Evolutionary conservation across 768 basidiomycete genomes (phyloP), one percentile per base, ranked within the genome.

Genomic region (Hericium erinaceus): DNA sequence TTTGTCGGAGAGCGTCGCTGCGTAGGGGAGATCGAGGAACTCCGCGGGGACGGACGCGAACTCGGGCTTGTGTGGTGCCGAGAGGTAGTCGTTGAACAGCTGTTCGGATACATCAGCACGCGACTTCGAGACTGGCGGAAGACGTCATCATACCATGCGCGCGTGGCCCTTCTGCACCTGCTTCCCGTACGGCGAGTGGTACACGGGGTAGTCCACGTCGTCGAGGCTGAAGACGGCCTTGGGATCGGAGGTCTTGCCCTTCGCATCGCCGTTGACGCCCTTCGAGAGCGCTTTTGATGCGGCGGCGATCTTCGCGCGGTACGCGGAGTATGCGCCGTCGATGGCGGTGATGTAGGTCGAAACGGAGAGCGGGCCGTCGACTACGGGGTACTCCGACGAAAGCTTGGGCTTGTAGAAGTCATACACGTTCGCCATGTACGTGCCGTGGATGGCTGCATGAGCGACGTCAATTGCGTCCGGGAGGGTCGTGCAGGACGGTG

Each of bases 381-480:
- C 95, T 65, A 91, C 89, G 59, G 97, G 97, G 72, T 94, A 95
- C 71, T 95, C 92, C 20, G 92, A 95, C 56, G 87, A 85, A 20
- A 98, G 84, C 65, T 92, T 86, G 51, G 97, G 97, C 78, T 99
- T 99, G 86, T 97, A 99, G 73, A 98, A 98, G 74, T 99, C 97
- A 73, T 95, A 98, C 0, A 87, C 92, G 77, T 99, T 95, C 60
- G 88, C 87, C 89, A 98, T 98, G 77, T 94, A 91, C 53, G 85
- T 92, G 24, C 95, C 95, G 73, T 98, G 97, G 63, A 93, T 80
- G 64, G 95, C 95, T 98, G 40, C 24, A 7, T 33, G 18, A 22
- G 0, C 48, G 46, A 50, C 9, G 54, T 62, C 54, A 62, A 46
- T 46, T 33, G 49, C 6, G 37, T n/a, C 2, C 9, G 15, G 26